These are phyloP conservation scores for Candida oleophila DNA, from an alignment of 805 yeast genomes.

Conservation along the genomic window DNA sequence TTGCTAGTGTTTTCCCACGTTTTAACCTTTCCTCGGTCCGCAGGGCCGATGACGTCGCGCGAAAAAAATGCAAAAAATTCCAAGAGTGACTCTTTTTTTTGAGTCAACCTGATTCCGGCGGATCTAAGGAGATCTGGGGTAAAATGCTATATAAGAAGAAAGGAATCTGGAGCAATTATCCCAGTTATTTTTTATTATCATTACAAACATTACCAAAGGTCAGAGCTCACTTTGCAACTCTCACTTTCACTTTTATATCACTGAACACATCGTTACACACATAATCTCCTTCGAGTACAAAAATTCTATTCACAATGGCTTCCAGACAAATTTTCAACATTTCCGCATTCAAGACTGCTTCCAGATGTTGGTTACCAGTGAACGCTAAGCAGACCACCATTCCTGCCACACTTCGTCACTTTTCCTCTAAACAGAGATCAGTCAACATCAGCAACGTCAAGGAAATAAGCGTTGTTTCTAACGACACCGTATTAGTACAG, in stretches of 20 bases:
- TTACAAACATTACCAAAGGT: too few species aligned
- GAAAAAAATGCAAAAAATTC: not conserved
- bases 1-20: not conserved
- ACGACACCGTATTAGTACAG: constrained; percentile 28
- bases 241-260: not conserved
- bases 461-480: constrained; percentile 31
- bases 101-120: constrained; percentile 1
- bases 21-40: constrained; percentile 3
- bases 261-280: not conserved
- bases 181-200: not conserved
- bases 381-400: constrained; percentile 9
- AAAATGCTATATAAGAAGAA: not conserved
- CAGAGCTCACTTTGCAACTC: not conserved
- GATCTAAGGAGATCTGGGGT: constrained; percentile 4
- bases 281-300: too few species aligned
- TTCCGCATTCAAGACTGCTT: constrained; percentile 38
- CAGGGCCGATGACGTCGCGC: not conserved
- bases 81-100: not conserved
- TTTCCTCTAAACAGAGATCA: constrained; percentile 36
- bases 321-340: constrained; percentile 29
- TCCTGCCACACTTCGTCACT: constrained; percentile 20
- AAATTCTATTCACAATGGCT: constrained; percentile 10
- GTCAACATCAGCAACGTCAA: constrained; percentile 32
- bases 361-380: constrained; percentile 43
- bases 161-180: not conserved